Evolutionary conservation across 2,329 filamentous ascomycete genomes (phyloP).

Genomic region (Ceratocystiopsis sp.): DNA sequence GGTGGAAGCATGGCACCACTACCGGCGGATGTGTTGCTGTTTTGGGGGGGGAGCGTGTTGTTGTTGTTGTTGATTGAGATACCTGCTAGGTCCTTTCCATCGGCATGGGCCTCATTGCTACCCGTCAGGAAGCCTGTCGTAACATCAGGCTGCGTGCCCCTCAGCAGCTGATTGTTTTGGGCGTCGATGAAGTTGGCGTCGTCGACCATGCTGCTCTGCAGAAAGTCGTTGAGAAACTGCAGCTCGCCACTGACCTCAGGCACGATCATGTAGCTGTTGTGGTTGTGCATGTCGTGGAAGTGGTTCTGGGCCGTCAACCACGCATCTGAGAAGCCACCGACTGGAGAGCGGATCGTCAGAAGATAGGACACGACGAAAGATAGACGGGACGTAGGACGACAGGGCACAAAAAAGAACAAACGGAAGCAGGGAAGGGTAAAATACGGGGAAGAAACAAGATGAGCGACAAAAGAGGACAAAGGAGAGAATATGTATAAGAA

Average conservation of each 20-base stretch:
- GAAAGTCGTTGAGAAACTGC: constrained; percentile 89
- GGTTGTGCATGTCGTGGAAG: constrained; percentile 87
- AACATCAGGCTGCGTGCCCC: constrained; percentile 28
- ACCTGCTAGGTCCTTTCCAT: constrained; percentile 4
- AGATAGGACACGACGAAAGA: neutral
- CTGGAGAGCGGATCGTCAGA: constrained; percentile 24
- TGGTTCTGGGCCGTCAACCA: constrained; percentile 67
- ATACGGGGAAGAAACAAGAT: neutral
- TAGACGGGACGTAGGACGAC: constrained; percentile 1
- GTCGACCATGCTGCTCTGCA: constrained; percentile 81
- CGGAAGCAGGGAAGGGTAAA: neutral
- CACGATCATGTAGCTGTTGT: constrained; percentile 84
- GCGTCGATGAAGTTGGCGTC: constrained; percentile 60
- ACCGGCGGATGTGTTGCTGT: constrained; percentile 7
- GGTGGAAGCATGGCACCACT: constrained; percentile 42
- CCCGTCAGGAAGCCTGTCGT: constrained; percentile 31
- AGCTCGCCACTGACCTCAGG: constrained; percentile 94
- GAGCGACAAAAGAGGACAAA: no score
- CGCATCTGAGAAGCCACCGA: constrained; percentile 64
- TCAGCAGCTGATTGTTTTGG: constrained; percentile 27
- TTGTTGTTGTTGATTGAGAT: constrained; percentile 17
- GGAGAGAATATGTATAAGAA: neutral
- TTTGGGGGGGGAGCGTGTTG: constrained; percentile 1
- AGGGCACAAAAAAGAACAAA: neutral
- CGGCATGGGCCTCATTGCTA: constrained; percentile 2